Base-by-base conservation (phyloP, 2,329 filamentous ascomycete genomes). In the Trichoderma sp. region DNA sequence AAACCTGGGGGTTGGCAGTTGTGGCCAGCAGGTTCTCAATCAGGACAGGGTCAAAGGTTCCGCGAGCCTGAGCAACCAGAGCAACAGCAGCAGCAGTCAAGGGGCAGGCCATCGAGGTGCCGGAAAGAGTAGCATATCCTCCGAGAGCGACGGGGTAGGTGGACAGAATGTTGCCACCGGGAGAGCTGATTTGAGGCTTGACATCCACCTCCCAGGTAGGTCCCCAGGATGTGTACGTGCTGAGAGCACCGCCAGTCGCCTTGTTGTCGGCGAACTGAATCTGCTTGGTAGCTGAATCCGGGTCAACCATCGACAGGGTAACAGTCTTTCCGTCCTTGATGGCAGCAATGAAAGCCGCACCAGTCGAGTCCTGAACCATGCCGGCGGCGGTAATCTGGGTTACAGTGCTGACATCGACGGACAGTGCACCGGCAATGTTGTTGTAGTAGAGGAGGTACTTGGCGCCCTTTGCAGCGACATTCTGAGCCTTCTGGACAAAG, bases 361-460 rank as follows among this genome's bases (percentile, higher is more conserved):
- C 89, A 27, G 84, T 82, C 0, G 81, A 79, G 0, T 84, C 80
- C 1, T 83, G 83, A 1, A 87, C 85, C 81, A 88, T 87, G 63
- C 82, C 86, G 0, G 83, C 80, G 14, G 81, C 87, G 12, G 80
- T 50, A 60, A 88, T 80, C 2, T 81, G 80, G 0, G 80, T 56
- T 1, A 73, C 69, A 16, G 50, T 35, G 0, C 79, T 77, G 3
- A 85, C 82, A 50, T 85, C 81, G 12, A 85, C 83, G 8, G 79
- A 76, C 5, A 80, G 77, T 3, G 85, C 83, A 16, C 83, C 84
- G 7, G 78, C 77, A 21, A 69, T 77, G 77, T 89, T 90, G 85
- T 92, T 92, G 82, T 92, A 93, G 79, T 91, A 84, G 77, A 93
- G 82, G 72, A 93, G 82, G 77, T 92, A 91, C 79, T 88, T 87